phyloP scores from a whole-genome alignment of 768 basidiomycete genomes.

The Chiua virens region DNA sequence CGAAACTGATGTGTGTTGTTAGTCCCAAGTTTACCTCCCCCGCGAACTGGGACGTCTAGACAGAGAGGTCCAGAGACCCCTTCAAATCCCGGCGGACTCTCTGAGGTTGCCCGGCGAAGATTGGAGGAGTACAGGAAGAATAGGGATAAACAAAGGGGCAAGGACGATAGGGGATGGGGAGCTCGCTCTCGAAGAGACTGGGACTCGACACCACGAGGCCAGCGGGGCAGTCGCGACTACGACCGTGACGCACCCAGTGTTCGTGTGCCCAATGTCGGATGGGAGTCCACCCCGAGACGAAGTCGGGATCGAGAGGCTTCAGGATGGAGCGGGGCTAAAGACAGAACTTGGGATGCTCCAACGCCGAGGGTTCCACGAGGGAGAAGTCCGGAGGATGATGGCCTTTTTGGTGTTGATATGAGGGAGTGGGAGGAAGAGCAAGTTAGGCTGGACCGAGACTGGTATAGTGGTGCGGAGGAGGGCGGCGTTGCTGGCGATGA shows the following conservation, averaged over 20 bases:
- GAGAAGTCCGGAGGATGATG: conserved; percentile 69
- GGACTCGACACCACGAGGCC: conserved; percentile 64
- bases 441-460: conserved; percentile 86
- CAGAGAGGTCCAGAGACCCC: conserved; percentile 89
- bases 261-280: conserved; percentile 87
- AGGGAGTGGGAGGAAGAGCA: conserved; percentile 99
- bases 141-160: conserved; percentile 70
- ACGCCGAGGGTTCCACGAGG: conserved; percentile 71
- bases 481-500: conserved; percentile 85
- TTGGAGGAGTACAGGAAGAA: conserved; percentile 77
- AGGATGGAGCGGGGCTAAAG: conserved; percentile 60
- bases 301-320: conserved; percentile 51
- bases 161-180: conserved; percentile 52
- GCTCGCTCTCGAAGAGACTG: conserved; percentile 40
- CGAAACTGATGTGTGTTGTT: background rate
- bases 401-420: conserved; percentile 62
- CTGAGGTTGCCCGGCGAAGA: conserved; percentile 65
- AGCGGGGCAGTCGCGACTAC: conserved; percentile 40
- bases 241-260: conserved; percentile 74
- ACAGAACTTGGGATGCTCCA: conserved; percentile 78
- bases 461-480: conserved; percentile 93
- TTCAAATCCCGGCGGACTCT: conserved; percentile 88
- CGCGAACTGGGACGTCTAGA: conserved; percentile 55
- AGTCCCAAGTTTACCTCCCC: conserved; percentile 80
- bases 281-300: conserved; percentile 88